Evolutionary conservation across 176 grass and related monocot species (phyloP).

Genomic region (Hordeum marinum): DNA sequence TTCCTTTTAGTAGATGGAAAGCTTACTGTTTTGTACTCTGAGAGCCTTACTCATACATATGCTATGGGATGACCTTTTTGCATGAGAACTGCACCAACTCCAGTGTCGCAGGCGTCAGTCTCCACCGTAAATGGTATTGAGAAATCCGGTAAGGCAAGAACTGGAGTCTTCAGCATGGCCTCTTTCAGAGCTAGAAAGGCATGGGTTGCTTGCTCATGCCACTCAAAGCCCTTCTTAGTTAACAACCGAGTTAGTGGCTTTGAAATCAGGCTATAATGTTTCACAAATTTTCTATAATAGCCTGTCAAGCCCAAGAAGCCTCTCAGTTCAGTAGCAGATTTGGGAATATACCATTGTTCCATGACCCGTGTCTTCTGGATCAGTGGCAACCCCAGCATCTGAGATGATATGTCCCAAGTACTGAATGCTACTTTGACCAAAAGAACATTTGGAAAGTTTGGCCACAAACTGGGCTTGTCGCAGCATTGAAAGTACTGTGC

Average conservation of each 20-base stretch:
- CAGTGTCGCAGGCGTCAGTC: neutral
- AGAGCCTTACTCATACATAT: neutral
- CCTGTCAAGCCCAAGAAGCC: neutral
- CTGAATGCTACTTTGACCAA: neutral
- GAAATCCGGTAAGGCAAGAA: neutral
- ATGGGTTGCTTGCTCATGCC: neutral
- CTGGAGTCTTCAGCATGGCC: neutral
- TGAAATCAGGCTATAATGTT: neutral
- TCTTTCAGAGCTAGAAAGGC: neutral
- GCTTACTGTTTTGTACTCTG: neutral
- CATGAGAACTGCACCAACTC: neutral
- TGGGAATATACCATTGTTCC: neutral
- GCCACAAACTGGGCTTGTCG: neutral
- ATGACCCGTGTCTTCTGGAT: neutral
- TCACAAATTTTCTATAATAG: too few relatives aligned
- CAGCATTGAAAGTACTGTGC: neutral
- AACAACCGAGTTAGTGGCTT: neutral
- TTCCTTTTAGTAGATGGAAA: neutral
- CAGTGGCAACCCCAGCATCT: neutral
- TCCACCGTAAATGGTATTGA: neutral
- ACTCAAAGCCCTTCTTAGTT: neutral
- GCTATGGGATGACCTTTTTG: neutral
- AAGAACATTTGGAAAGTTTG: neutral
- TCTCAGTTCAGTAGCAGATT: neutral
- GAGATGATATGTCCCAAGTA: neutral